phyloP scores from a whole-genome alignment of 1,139 yeast genomes.

The Protomyces arabidopsidicola region DNA sequence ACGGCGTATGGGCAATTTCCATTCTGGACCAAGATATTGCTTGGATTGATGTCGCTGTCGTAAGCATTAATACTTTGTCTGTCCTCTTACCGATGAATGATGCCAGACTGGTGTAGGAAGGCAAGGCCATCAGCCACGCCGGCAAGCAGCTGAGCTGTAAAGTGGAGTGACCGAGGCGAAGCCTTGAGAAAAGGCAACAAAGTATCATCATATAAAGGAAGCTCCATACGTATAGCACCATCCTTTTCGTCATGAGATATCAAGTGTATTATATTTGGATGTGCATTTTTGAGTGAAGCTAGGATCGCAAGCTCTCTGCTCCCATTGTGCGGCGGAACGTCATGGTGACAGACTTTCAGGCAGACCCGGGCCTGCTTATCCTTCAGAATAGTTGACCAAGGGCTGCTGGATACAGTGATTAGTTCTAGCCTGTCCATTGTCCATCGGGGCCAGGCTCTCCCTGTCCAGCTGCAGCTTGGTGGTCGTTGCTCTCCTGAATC shows the following conservation, averaged over 20 bases:
- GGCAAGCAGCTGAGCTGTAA: not conserved
- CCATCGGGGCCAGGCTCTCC: too few species aligned
- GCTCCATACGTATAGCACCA: not conserved
- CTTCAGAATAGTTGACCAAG: constrained; percentile 1
- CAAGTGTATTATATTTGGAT: not conserved
- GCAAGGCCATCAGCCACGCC: constrained; percentile 5
- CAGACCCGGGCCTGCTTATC: not conserved
- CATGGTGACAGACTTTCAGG: not conserved
- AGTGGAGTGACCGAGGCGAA: not conserved
- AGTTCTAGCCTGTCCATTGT: not conserved
- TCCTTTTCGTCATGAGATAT: not conserved
- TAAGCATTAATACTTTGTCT: not conserved
- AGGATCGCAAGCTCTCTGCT: constrained; percentile 11
- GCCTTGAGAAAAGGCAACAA: constrained; percentile 1
- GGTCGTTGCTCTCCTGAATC: too few species aligned
- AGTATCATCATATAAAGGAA: constrained; percentile 3
- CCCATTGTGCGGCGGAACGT: not conserved
- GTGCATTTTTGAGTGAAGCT: not conserved
- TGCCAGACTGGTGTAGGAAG: not conserved
- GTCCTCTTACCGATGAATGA: constrained; percentile 5
- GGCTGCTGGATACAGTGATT: not conserved
- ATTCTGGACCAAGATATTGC: constrained; percentile 5
- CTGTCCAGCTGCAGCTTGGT: too few species aligned
- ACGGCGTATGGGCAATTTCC: not conserved
- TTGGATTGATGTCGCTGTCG: constrained; percentile 11